Base-by-base conservation (phyloP, 2,329 filamentous ascomycete genomes). In the Colletotrichum ledebouriae region DNA sequence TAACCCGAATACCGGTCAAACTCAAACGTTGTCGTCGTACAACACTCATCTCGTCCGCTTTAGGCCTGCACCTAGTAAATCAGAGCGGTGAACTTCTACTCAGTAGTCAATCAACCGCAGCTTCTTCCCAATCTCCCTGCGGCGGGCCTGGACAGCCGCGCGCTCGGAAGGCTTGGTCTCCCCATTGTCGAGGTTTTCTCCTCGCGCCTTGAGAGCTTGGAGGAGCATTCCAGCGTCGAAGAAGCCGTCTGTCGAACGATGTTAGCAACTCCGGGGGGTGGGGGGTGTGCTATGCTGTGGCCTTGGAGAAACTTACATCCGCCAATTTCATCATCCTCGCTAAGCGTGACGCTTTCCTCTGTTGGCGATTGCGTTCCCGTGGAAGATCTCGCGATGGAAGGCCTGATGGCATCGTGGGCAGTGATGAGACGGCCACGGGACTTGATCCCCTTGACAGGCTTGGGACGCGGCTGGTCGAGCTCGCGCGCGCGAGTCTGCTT, bases 221-320 rank as follows among this genome's bases (percentile, higher is more conserved):
- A 96, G 85, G 5, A 98, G 87, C 94, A 98, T 97, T 13, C 95
- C 95, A 0, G 95, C 94, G 77, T 98, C 95, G 81, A 98, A 98
- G 84, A 98, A 98, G 37, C 95, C 95, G 84, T 98, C 94, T 97
- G 76, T n/a, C 70, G 67, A 3, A 46, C 17, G 20, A 17, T 39
- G 22, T 78, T 74, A 78, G 80, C 73, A 71, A 76, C 33, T 12
- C 7, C 3, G 12, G 3, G 25, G 6, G 4, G 3, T 52, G 59
- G 41, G 34, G 6, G 58, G 72, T 15, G 70, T 17, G 13, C 3
- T 12, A 22, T 10, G 17, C 3, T 10, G 20, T 9, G 29, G 29
- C 29, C 9, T 9, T 29, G 29, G 29, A 29, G 39, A 58, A 59
- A 46, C 93, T 90, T 88, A 97, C 94, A 98, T 79, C 95, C 94